Conservation (phyloP, 495 filamentous ascomycete genomes). For the Parathielavia appendiculata region DNA sequence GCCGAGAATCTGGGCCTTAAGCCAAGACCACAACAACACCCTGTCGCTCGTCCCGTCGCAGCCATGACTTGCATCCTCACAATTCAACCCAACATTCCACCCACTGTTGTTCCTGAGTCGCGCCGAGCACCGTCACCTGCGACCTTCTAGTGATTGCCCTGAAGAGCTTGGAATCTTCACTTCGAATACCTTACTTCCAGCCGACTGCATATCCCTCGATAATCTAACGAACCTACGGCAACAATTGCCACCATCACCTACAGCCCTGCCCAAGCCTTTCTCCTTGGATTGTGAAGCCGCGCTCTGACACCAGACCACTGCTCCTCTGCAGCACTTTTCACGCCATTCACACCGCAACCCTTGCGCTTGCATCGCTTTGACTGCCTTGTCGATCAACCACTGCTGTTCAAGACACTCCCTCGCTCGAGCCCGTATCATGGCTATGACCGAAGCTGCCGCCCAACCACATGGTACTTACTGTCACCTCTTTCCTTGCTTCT, state of each 20-base stretch:
- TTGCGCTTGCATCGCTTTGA: neutral
- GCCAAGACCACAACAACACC: no score
- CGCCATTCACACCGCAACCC: no score
- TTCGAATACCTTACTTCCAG: no score
- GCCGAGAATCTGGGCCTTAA: no score
- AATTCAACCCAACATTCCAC: slow-evolving; percentile 1
- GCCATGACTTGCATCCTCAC: neutral
- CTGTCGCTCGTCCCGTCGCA: neutral
- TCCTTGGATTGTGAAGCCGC: neutral
- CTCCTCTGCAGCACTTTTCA: no score
- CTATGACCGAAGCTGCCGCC: slow-evolving; percentile 60
- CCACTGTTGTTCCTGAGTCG: neutral
- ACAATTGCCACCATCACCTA: no score
- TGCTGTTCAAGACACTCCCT: slow-evolving; percentile 4
- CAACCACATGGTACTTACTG: slow-evolving; percentile 57
- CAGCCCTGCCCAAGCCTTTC: no score
- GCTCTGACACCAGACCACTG: neutral
- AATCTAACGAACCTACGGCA: no score
- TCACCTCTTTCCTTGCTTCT: slow-evolving; percentile 11
- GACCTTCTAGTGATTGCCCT: no score
- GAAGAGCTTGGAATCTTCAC: no score
- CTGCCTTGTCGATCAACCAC: neutral
- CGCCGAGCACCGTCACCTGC: neutral
- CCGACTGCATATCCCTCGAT: no score
- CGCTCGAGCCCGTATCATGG: slow-evolving; percentile 43